Conservation (phyloP, 139 green algal genomes). For the Ettlia oleoabundans region DNA sequence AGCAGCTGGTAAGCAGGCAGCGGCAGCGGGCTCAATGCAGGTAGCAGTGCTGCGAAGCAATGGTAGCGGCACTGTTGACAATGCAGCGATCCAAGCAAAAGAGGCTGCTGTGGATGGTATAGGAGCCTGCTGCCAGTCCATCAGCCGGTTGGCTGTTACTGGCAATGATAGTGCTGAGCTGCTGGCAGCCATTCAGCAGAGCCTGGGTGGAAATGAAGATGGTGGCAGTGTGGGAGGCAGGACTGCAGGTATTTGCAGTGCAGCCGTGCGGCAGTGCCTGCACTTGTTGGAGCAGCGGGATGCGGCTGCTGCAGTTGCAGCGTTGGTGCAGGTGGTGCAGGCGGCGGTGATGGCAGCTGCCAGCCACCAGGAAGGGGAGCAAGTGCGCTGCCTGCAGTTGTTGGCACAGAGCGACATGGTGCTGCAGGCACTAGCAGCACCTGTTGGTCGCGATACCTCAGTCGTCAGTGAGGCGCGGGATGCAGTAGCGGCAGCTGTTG, state of each 20-base stretch:
- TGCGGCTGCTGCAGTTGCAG: background rate
- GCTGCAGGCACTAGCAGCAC: background rate
- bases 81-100: no score
- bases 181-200: slow-evolving; percentile 22
- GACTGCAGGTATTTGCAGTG: no score
- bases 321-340: slow-evolving; percentile 14
- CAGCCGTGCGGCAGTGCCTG: slow-evolving; percentile 1
- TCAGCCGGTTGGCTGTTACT: background rate
- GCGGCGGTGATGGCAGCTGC: background rate
- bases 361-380: background rate
- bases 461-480: background rate
- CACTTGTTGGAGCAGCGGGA: background rate
- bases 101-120: background rate
- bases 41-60: background rate
- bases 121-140: background rate
- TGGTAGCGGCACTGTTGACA: background rate
- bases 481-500: background rate
- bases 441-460: background rate
- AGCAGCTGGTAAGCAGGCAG: background rate
- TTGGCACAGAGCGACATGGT: background rate
- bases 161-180: background rate
- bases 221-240: no score
- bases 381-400: slow-evolving; percentile 19
- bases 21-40: background rate
- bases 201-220: background rate